phyloP scores from a whole-genome alignment of 2,329 filamentous ascomycete genomes.

The Fusarium multiceps region DNA sequence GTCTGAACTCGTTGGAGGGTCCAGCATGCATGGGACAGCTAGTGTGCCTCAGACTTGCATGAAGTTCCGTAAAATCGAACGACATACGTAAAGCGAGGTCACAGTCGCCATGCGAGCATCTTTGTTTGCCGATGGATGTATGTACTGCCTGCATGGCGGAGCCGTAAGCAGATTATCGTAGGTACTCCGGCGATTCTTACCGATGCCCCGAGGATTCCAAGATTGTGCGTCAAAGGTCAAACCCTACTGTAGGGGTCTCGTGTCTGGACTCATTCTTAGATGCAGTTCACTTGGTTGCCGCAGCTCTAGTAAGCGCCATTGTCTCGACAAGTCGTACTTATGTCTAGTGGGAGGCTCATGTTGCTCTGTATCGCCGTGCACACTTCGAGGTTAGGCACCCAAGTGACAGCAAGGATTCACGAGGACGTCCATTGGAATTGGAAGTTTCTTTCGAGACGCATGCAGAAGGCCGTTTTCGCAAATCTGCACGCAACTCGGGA shows the following conservation, averaged over 20 bases:
- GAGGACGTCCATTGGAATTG: slow-evolving; percentile 1
- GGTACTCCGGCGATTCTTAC: slow-evolving; percentile 11
- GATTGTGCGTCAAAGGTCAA: slow-evolving; percentile 15
- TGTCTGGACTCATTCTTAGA: slow-evolving; percentile 1
- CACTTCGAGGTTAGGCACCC: not conserved
- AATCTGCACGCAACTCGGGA: slow-evolving; percentile 15
- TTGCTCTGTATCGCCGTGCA: not conserved
- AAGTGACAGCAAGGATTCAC: slow-evolving; percentile 6
- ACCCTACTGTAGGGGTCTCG: slow-evolving; percentile 13
- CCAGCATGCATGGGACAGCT: slow-evolving; percentile 11
- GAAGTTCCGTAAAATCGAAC: slow-evolving; percentile 9
- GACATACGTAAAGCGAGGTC: slow-evolving; percentile 4
- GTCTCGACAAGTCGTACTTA: slow-evolving; percentile 15
- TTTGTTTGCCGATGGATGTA: slow-evolving; percentile 12
- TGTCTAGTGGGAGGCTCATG: not conserved
- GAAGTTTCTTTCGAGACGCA: slow-evolving; percentile 3
- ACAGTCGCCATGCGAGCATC: slow-evolving; percentile 16
- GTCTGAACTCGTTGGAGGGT: slow-evolving; percentile 17
- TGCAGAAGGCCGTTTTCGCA: slow-evolving; percentile 26
- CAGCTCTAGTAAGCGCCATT: slow-evolving; percentile 27
- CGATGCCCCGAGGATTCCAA: slow-evolving; percentile 11
- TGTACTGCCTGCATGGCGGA: slow-evolving; percentile 4
- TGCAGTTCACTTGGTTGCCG: slow-evolving; percentile 17
- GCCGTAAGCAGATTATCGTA: not conserved
- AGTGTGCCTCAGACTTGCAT: slow-evolving; percentile 28